Evolutionary conservation across 768 basidiomycete species (phyloP).

Genomic region (Coprinopsis marcescibilis): DNA sequence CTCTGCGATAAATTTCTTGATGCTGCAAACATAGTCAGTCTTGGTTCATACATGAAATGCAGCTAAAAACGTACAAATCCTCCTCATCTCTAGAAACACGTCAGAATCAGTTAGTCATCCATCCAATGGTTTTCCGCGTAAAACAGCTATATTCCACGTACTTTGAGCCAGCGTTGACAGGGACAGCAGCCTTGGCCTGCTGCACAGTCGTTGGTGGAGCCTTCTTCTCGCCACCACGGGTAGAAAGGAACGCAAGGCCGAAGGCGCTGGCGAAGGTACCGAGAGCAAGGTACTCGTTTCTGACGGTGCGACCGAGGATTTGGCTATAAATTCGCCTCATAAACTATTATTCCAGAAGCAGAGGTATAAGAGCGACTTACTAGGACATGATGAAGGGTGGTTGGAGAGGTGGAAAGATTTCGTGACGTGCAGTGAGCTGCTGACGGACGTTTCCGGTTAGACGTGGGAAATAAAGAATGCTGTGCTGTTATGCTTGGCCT

Average conservation of each 20-base stretch:
- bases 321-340: slow-evolving; percentile 36
- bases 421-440: slow-evolving; percentile 4
- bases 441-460: slow-evolving; percentile 9
- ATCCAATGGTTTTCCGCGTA: background rate
- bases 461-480: slow-evolving; percentile 5
- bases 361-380: slow-evolving; percentile 3
- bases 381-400: slow-evolving; percentile 13
- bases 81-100: slow-evolving; percentile 65
- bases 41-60: slow-evolving; percentile 11
- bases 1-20: slow-evolving; percentile 73
- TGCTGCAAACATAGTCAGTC: slow-evolving; percentile 40
- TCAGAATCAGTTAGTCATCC: slow-evolving; percentile 11
- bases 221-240: slow-evolving; percentile 51
- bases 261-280: slow-evolving; percentile 56
- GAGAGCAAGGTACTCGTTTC: slow-evolving; percentile 76
- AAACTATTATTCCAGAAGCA: background rate
- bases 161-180: slow-evolving; percentile 63
- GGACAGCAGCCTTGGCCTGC: slow-evolving; percentile 59
- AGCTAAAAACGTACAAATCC: slow-evolving; percentile 55
- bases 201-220: slow-evolving; percentile 40
- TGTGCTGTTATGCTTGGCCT: too few species aligned
- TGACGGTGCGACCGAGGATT: slow-evolving; percentile 74
- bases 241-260: slow-evolving; percentile 46
- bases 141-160: slow-evolving; percentile 29
- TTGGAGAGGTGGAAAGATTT: slow-evolving; percentile 4